phyloP scores from a whole-genome alignment of 1,284 basidiomycete genomes.

The Blastosporella zonata region DNA sequence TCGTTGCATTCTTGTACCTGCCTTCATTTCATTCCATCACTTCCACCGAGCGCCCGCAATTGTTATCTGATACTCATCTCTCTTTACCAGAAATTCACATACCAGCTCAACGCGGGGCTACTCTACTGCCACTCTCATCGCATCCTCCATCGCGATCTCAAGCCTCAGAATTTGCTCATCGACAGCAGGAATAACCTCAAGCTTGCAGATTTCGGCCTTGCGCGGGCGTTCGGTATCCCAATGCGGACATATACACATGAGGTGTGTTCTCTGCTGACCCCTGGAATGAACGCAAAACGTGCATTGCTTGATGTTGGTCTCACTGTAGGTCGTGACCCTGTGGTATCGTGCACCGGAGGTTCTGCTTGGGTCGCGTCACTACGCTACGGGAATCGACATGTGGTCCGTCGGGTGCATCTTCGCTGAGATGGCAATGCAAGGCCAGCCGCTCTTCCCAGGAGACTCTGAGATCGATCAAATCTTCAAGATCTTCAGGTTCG shows the following conservation, averaged over 20 bases:
- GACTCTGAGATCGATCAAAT: slow-evolving; percentile 99
- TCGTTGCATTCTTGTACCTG: background rate
- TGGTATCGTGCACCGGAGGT: slow-evolving; percentile 99
- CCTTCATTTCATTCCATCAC: background rate
- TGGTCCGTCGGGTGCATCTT: slow-evolving; percentile 98
- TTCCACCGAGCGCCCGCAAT: background rate
- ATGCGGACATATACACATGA: slow-evolving; percentile 98
- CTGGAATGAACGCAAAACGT: slow-evolving; percentile 9
- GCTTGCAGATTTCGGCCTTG: slow-evolving; percentile 95
- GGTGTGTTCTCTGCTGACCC: slow-evolving; percentile 44
- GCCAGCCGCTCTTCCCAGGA: slow-evolving; percentile 92
- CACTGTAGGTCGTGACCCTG: slow-evolving; percentile 85
- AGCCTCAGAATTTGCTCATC: slow-evolving; percentile 97
- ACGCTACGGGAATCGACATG: slow-evolving; percentile 96
- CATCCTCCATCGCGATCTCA: slow-evolving; percentile 95
- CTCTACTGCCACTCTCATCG: slow-evolving; percentile 96
- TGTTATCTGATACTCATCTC: slow-evolving; percentile 1
- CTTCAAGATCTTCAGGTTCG: slow-evolving; percentile 96
- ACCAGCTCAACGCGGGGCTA: slow-evolving; percentile 84
- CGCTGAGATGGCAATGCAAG: slow-evolving; percentile 88
- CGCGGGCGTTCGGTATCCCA: slow-evolving; percentile 96
- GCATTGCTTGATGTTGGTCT: slow-evolving; percentile 1
- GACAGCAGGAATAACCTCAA: slow-evolving; percentile 89
- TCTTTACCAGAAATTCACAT: slow-evolving; percentile 77
- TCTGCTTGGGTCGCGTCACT: slow-evolving; percentile 91